Conservation (phyloP, 352 stramenopile genomes). For the Pythium insidiosum region DNA sequence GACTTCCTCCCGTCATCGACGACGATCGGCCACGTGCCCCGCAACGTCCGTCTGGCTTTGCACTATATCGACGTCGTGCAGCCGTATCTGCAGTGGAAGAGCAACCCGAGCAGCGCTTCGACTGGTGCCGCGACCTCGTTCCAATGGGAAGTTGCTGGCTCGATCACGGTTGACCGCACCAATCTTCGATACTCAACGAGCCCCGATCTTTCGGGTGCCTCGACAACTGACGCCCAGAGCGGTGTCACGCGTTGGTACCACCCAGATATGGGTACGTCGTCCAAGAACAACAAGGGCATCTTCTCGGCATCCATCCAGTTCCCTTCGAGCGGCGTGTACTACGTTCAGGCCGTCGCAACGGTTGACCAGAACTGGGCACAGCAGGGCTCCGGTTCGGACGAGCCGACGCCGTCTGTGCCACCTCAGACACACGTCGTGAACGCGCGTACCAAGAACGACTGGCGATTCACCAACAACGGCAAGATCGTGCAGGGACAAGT, state of each 20-base stretch:
- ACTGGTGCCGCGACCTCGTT: slow-evolving; percentile 15
- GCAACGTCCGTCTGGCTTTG: slow-evolving; percentile 90
- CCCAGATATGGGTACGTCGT: slow-evolving; percentile 25
- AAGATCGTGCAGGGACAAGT: slow-evolving; percentile 39
- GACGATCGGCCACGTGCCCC: slow-evolving; percentile 86
- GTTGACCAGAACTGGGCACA: slow-evolving; percentile 60
- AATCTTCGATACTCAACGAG: slow-evolving; percentile 37
- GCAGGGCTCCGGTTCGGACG: slow-evolving; percentile 29
- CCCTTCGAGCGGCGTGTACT: slow-evolving; percentile 30
- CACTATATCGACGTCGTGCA: slow-evolving; percentile 90
- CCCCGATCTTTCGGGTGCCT: slow-evolving; percentile 14
- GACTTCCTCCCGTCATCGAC: slow-evolving; percentile 31
- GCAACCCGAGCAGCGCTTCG: slow-evolving; percentile 8
- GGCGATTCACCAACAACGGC: slow-evolving; percentile 52
- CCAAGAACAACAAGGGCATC: slow-evolving; percentile 35
- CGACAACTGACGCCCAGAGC: slow-evolving; percentile 22
- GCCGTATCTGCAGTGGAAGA: slow-evolving; percentile 82
- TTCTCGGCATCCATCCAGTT: slow-evolving; percentile 36
- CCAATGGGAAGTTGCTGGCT: slow-evolving; percentile 48
- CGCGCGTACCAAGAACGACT: slow-evolving; percentile 48
- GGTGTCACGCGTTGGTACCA: slow-evolving; percentile 64
- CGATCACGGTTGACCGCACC: slow-evolving; percentile 52
- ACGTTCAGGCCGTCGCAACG: slow-evolving; percentile 43
- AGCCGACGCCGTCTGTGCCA: slow-evolving; percentile 31
- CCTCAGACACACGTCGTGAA: slow-evolving; percentile 74